Evolutionary conservation across 345 rosid species (phyloP).

Genomic region (Leavenworthia alabamica): DNA sequence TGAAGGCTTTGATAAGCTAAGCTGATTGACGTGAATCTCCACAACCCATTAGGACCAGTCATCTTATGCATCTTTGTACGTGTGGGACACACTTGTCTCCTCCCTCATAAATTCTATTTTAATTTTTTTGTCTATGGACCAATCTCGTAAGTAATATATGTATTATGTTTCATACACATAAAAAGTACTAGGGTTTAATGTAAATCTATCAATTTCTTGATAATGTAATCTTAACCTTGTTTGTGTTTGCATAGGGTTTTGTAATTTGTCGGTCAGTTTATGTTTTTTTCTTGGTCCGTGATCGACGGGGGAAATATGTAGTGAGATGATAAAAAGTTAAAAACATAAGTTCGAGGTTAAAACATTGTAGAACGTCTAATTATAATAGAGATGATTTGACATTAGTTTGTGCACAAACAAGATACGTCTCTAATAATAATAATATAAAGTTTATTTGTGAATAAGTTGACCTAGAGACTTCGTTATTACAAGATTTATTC

Average conservation of each 20-base stretch:
- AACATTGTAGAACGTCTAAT: slow-evolving; percentile 1
- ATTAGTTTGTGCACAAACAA: slow-evolving; percentile 27
- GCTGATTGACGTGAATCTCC: slow-evolving; percentile 24
- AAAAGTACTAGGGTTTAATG: not conserved
- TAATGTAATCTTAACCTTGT: not conserved
- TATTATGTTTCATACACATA: not conserved
- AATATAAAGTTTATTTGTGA: not conserved
- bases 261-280: not conserved
- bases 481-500: not conserved
- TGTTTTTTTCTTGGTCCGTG: slow-evolving; percentile 11
- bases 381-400: slow-evolving; percentile 18
- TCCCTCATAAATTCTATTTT: not conserved
- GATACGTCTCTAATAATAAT: slow-evolving; percentile 24
- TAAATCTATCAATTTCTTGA: not conserved
- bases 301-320: not conserved
- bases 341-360: not conserved
- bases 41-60: slow-evolving; percentile 10
- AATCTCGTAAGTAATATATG: not conserved
- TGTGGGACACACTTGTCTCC: slow-evolving; percentile 22
- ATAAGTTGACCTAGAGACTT: slow-evolving; percentile 16
- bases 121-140: not conserved
- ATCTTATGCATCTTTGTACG: slow-evolving; percentile 11
- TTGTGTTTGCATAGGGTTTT: not conserved
- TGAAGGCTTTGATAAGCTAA: slow-evolving; percentile 20
- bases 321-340: not conserved